phyloP scores from a whole-genome alignment of 352 stramenopile genomes.

The Globisporangium nunn region DNA sequence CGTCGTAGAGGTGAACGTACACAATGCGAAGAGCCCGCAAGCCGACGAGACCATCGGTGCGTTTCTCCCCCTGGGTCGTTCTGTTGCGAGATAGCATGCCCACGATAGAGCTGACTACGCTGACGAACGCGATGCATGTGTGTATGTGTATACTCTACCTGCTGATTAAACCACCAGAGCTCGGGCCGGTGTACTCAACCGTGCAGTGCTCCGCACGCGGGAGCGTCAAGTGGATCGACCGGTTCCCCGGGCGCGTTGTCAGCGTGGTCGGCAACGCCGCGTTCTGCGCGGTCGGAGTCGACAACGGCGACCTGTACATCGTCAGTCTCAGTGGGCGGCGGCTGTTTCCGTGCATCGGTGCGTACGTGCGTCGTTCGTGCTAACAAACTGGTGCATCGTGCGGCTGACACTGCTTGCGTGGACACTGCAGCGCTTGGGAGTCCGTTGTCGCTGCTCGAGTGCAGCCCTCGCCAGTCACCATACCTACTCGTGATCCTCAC shows the following conservation, averaged over 20 bases:
- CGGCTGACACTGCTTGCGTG: not conserved
- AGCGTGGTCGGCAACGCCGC: conserved; percentile 52
- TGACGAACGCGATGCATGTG: no score
- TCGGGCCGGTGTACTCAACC: conserved; percentile 61
- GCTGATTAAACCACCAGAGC: conserved; percentile 20
- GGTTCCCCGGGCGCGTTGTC: conserved; percentile 52
- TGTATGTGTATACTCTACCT: not conserved
- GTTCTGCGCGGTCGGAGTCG: conserved; percentile 54
- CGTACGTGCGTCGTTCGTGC: not conserved
- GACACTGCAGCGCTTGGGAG: conserved; percentile 45
- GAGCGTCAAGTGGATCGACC: conserved; percentile 74
- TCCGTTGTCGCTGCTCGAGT: conserved; percentile 61
- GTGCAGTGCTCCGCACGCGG: conserved; percentile 51
- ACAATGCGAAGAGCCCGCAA: conserved; percentile 48
- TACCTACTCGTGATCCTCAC: conserved; percentile 70
- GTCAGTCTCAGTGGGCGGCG: conserved; percentile 51
- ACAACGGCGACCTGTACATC: conserved; percentile 64
- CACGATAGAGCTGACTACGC: no score
- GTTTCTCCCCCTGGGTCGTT: conserved; percentile 6
- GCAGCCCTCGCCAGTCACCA: conserved; percentile 45
- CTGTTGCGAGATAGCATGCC: not conserved
- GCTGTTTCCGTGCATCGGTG: conserved; percentile 77
- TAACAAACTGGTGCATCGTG: not conserved
- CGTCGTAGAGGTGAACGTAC: conserved; percentile 50
- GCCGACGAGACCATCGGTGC: conserved; percentile 40